phyloP scores from a whole-genome alignment of 1,284 basidiomycete species.

The Ustilago hordei region DNA sequence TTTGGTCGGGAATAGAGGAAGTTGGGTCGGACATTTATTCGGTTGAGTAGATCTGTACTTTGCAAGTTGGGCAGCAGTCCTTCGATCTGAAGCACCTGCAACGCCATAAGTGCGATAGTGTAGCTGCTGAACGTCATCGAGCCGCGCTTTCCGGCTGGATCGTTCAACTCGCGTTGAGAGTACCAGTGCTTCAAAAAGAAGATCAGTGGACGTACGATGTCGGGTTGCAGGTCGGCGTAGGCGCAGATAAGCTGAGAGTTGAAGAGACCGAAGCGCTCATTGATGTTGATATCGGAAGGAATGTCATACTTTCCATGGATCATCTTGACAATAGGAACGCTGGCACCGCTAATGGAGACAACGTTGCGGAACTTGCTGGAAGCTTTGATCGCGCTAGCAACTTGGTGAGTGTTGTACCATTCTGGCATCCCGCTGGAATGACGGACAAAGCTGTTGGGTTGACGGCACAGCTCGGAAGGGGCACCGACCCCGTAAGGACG shows the following conservation, averaged over 20 bases:
- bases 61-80: slow-evolving; percentile 69
- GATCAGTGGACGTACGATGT: slow-evolving; percentile 55
- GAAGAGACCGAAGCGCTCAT: slow-evolving; percentile 60
- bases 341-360: slow-evolving; percentile 46
- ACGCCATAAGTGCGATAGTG: slow-evolving; percentile 60
- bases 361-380: slow-evolving; percentile 26
- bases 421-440: slow-evolving; percentile 40
- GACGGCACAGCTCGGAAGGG: slow-evolving; percentile 23
- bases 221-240: slow-evolving; percentile 55
- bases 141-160: slow-evolving; percentile 53
- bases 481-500: slow-evolving; percentile 51
- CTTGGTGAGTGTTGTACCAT: slow-evolving; percentile 41
- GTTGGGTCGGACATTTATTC: slow-evolving; percentile 23
- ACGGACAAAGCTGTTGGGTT: slow-evolving; percentile 5
- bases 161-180: slow-evolving; percentile 53
- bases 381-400: slow-evolving; percentile 35
- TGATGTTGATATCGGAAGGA: slow-evolving; percentile 59
- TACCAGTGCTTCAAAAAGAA: slow-evolving; percentile 63
- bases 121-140: slow-evolving; percentile 56
- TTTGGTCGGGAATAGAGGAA: slow-evolving; percentile 50
- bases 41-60: slow-evolving; percentile 50
- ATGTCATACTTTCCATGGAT: slow-evolving; percentile 31
- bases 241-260: slow-evolving; percentile 57
- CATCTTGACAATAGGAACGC: slow-evolving; percentile 64
- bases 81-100: slow-evolving; percentile 66